phyloP scores from a whole-genome alignment of 257 asterid species.

The Petunia secreta region DNA sequence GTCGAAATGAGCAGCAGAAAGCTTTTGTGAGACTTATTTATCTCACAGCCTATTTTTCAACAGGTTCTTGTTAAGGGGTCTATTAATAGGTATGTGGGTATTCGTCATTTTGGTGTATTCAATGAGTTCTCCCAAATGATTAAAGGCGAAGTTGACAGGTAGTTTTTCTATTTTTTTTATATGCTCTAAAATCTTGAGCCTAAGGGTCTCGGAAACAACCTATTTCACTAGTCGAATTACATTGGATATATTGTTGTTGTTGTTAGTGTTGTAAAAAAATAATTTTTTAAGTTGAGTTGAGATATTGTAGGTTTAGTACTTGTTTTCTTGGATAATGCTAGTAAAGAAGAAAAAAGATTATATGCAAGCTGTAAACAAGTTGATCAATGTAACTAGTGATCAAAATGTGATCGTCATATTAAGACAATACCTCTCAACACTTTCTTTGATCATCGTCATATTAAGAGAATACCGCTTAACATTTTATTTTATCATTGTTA shows the following conservation, averaged over 20 bases:
- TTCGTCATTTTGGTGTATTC: constrained; percentile 72
- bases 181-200: no score
- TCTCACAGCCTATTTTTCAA: constrained; percentile 48
- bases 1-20: constrained; percentile 64
- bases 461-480: neutral
- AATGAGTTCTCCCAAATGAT: constrained; percentile 73
- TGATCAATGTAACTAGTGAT: no score
- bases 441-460: neutral
- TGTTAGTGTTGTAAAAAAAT: neutral
- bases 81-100: constrained; percentile 35
- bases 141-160: constrained; percentile 71
- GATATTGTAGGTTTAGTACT: neutral
- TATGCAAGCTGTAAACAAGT: neutral
- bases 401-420: no score
- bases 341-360: neutral
- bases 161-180: neutral
- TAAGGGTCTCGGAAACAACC: no score
- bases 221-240: no score
- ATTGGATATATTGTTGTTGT: neutral
- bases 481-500: neutral
- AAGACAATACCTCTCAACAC: neutral
- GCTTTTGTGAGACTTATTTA: constrained; percentile 62
- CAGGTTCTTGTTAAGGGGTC: constrained; percentile 39
- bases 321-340: neutral
- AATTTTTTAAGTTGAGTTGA: neutral